Conservation (phyloP, 495 filamentous ascomycete species). For the Cercophora scortea region DNA sequence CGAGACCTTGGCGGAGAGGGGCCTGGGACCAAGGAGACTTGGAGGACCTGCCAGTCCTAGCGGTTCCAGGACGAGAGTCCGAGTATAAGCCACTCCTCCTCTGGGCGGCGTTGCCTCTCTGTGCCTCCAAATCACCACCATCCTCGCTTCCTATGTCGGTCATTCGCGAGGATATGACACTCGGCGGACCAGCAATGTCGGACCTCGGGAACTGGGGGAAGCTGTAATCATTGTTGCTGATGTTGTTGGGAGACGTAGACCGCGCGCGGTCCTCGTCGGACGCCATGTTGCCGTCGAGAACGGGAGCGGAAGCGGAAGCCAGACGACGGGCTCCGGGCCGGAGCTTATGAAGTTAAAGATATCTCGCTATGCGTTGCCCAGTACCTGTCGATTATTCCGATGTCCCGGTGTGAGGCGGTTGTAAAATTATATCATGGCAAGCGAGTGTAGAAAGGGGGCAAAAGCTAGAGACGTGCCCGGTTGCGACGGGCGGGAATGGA, state of each 20-base stretch:
- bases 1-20: slow-evolving; percentile 35
- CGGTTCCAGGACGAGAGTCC: slow-evolving; percentile 43
- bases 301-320: not conserved
- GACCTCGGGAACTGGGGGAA: slow-evolving; percentile 33
- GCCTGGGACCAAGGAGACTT: slow-evolving; percentile 43
- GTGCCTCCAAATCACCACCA: slow-evolving; percentile 30
- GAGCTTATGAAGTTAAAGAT: not conserved
- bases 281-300: slow-evolving; percentile 20
- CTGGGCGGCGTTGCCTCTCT: slow-evolving; percentile 25
- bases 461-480: not conserved
- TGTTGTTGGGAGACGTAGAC: slow-evolving; percentile 23
- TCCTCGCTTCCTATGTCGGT: slow-evolving; percentile 64
- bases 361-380: not conserved
- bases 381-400: not conserved
- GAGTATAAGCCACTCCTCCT: slow-evolving; percentile 31
- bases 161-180: slow-evolving; percentile 77
- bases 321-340: not conserved
- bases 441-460: not conserved
- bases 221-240: slow-evolving; percentile 22
- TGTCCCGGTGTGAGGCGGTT: not conserved
- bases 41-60: slow-evolving; percentile 42
- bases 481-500: not conserved
- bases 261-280: slow-evolving; percentile 24
- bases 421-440: slow-evolving; percentile 7
- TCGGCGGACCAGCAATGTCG: slow-evolving; percentile 38